Evolutionary conservation across 352 stramenopile species (phyloP).

Genomic region (Globisporangium iwayamae): DNA sequence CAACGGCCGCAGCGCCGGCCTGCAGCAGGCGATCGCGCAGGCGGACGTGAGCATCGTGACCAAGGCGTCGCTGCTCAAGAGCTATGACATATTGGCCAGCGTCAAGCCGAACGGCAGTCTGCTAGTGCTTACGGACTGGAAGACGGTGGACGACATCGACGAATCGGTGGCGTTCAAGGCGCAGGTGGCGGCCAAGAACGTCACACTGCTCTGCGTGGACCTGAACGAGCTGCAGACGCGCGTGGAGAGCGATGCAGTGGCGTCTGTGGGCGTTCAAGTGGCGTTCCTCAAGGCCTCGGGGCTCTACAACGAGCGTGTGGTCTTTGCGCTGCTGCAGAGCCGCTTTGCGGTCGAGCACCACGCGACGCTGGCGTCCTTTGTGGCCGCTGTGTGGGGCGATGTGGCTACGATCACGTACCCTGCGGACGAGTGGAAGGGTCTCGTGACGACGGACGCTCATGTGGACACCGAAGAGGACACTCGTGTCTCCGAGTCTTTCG

Average conservation of each 20-base stretch:
- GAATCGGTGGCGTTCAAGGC: conserved; percentile 51
- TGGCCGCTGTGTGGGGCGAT: conserved; percentile 58
- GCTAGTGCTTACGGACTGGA: conserved; percentile 56
- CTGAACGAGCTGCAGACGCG: conserved; percentile 43
- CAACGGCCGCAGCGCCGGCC: conserved; percentile 25
- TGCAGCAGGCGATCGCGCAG: conserved; percentile 48
- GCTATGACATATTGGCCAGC: conserved; percentile 47
- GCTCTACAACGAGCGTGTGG: conserved; percentile 56
- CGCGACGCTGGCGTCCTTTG: conserved; percentile 47
- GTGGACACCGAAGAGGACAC: too few species aligned
- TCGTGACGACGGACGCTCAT: not conserved
- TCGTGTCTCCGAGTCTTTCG: conserved; percentile 23
- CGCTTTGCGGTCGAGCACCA: conserved; percentile 40
- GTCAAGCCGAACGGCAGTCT: conserved; percentile 56
- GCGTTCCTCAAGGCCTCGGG: conserved; percentile 61
- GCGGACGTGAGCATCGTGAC: conserved; percentile 65
- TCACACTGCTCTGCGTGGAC: conserved; percentile 53
- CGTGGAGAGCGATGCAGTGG: conserved; percentile 49
- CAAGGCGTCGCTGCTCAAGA: conserved; percentile 34
- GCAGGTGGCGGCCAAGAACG: conserved; percentile 44
- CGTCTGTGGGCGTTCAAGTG: conserved; percentile 41
- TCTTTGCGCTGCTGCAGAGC: conserved; percentile 48
- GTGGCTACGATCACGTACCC: conserved; percentile 49
- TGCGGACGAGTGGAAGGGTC: conserved; percentile 36
- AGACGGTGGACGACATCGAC: conserved; percentile 61